These are phyloP conservation scores for Oryza coarctata DNA, from an alignment of 176 grass and related monocot species.

Conservation along the genomic window DNA sequence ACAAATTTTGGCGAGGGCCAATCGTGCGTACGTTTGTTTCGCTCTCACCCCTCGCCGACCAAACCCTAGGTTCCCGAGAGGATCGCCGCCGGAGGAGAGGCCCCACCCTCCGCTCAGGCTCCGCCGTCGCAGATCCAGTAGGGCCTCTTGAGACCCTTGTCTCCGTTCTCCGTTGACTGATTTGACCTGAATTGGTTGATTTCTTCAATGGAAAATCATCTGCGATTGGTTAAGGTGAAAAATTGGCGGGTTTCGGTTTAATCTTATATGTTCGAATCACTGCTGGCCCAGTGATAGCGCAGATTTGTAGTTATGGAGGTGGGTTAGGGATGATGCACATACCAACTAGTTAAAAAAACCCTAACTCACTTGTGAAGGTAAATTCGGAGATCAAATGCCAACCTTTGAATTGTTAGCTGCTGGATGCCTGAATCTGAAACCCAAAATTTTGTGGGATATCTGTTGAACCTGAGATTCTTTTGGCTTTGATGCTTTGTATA, in stretches of 20 bases:
- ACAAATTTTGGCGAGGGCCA: not conserved
- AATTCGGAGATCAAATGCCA: not conserved
- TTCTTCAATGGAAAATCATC: not conserved
- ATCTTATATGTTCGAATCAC: not conserved
- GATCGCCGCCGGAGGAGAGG: not conserved
- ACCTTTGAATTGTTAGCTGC: not conserved
- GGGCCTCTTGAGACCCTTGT: not conserved
- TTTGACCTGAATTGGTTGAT: not conserved
- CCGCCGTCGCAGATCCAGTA: slow-evolving; percentile 1
- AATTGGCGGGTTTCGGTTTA: not conserved
- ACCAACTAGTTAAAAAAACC: not conserved
- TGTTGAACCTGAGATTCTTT: not conserved
- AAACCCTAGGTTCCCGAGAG: not conserved
- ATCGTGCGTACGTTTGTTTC: not conserved
- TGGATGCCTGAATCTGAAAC: not conserved
- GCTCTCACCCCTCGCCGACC: too few relatives aligned
- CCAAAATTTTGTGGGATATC: not conserved
- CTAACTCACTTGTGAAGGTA: not conserved
- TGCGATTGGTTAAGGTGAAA: not conserved
- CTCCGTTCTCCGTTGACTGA: not conserved
- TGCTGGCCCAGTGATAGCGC: not conserved
- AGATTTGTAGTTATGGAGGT: not conserved
- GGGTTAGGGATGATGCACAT: not conserved
- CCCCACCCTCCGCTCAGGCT: not conserved
- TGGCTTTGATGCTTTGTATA: not conserved